Evolutionary conservation across 192 early-diverging fungal species (phyloP), one percentile per base, ranked within the genome.

Genomic region (Coemansia sp.): DNA sequence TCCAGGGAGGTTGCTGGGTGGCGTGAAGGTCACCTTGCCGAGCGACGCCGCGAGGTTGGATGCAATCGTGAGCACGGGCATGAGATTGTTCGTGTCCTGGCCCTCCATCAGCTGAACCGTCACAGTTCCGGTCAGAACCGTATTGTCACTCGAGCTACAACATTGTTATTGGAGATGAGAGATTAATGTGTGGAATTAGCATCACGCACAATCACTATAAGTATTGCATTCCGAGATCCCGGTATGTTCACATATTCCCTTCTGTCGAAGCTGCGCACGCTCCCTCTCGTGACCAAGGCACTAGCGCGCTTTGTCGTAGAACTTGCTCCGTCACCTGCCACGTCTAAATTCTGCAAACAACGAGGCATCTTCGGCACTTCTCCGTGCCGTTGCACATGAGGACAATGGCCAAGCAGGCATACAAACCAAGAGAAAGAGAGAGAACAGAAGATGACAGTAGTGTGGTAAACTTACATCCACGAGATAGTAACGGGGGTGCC

Each of bases 81-180:
- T 26, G 11, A 80, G 76, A 52, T 80, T 65, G 76, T 72, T 73
- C 54, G 60, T 46, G 60, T 80, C 70, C 15, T 44, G 15, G 34
- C 76, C 76, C 43, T 68, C 61, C 76, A 80, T 73, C 70, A 80
- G 70, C 76, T 80, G 63, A 15, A 80, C 54, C 1, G 53, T 60
- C 24, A 73, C 70, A 1, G 62, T 67, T 56, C 70, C 76, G n/a
- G 76, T 70, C 9, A 80, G 71, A 26, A 67, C 42, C 12, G 52
- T 62, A 56, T 48, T 53, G 55, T 73, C 60, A 29, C 41, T 22
- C 11, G 76, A 73, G 58, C 75, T 78, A 78, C 59, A 68, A n/a
- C n/a, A n/a, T n/a, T n/a, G n/a, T n/a, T n/a, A n/a, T 27, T 44
- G 41, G 18, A 19, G 6, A 19, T 5, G 11, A 9, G 10, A 11